Base-by-base conservation (phyloP, 148 eudicot species). In the Vaccinium corymbosum region DNA sequence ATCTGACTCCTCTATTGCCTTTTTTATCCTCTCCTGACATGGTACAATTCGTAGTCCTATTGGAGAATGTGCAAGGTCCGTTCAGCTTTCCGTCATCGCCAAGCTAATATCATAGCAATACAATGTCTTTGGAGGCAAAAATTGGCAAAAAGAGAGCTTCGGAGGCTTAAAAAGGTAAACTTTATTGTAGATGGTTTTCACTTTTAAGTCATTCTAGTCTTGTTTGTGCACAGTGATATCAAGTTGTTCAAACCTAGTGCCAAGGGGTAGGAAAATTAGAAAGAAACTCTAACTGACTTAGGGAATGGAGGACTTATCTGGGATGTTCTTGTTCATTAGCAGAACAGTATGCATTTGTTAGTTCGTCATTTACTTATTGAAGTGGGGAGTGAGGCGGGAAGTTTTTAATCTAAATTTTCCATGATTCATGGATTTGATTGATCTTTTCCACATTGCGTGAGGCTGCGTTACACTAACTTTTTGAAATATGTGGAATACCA, bases 71-170 rank as follows among this genome's bases (percentile, higher is more conserved):
- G 80, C 88, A 92, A 90, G 87, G 81, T 95, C 61, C 93, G 92
- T 52, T 87, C 91, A 78, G 87, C 90, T 87, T 91, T 90, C 86
- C 90, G 86, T 83, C 89, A 87, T 83, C 89, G 93, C 81, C 94
- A 90, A 82, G 86, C 91, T 83, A 89, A 93, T 78, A 90, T 97
- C 86, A 87, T 94, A 84, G 94, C 94, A 32, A 86, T 94, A 79
- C 99, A 97, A 82, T 86, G 96, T 87, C 91, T 91, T 79, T 97
- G 98, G 99, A 94, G 99, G 90, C 89, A 86, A 85, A 94, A 89
- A 84, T 77, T 91, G 90, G 99, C 99, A 55, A 92, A 89, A 85
- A 90, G 91, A 86, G 90, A 92, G 84, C 87, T 97, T 13, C 87
- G 89, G 84, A 89, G 86, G 91, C 98, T 97, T 85, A 97, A 93